phyloP scores from a whole-genome alignment of 768 basidiomycete genomes.

The Boletus subparvulus region DNA sequence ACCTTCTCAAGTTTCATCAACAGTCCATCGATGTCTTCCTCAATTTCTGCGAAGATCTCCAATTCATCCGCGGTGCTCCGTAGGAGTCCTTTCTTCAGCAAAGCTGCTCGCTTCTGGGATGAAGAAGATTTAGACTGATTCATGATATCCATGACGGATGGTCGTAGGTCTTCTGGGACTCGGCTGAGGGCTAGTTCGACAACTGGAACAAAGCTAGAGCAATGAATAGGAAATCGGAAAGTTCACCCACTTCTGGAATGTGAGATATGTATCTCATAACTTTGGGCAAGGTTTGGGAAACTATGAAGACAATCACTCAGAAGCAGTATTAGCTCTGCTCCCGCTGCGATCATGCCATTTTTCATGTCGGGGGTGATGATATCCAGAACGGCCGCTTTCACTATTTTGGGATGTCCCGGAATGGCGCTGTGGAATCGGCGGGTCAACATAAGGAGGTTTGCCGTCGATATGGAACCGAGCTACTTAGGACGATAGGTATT shows the following conservation, averaged over 20 bases:
- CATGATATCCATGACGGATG: slow-evolving; percentile 62
- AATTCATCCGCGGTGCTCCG: slow-evolving; percentile 71
- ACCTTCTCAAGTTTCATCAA: slow-evolving; percentile 57
- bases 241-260: slow-evolving; percentile 65
- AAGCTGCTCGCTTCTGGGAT: slow-evolving; percentile 65
- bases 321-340: slow-evolving; percentile 71
- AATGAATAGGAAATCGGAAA: neutral
- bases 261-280: slow-evolving; percentile 76
- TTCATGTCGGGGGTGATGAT: slow-evolving; percentile 75
- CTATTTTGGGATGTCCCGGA: slow-evolving; percentile 69
- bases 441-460: slow-evolving; percentile 1
- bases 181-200: slow-evolving; percentile 62
- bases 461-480: slow-evolving; percentile 10
- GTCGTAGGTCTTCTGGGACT: slow-evolving; percentile 56
- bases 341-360: slow-evolving; percentile 63
- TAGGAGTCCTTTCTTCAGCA: slow-evolving; percentile 69
- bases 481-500: slow-evolving; percentile 72
- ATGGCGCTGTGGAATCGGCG: slow-evolving; percentile 43
- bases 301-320: slow-evolving; percentile 64
- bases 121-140: slow-evolving; percentile 61
- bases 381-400: slow-evolving; percentile 79
- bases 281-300: slow-evolving; percentile 66
- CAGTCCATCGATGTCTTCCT: slow-evolving; percentile 61
- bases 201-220: slow-evolving; percentile 43
- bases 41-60: slow-evolving; percentile 65